Evolutionary conservation across 345 rosid species (phyloP), one percentile per base, ranked within the genome.

Genomic region (Diplotaxis tenuifolia): DNA sequence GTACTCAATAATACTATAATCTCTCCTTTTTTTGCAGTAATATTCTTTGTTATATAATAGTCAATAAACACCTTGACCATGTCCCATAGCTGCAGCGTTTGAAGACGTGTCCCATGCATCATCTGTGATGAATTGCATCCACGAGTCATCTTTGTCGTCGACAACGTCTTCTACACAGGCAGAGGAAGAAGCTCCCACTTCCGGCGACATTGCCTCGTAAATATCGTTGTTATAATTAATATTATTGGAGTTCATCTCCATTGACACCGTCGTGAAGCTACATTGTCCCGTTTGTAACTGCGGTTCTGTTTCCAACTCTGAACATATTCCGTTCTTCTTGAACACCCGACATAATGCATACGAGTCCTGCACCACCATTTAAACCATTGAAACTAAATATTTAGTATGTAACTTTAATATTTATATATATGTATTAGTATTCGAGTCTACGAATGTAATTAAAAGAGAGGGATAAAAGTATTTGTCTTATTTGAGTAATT

Each of bases 91-190:
- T 61, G 79, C 50, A 22, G 71, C 50, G 71, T 68, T 83, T 9
- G 94, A 83, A 9, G 92, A 87, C 11, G 85, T 83, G 18, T 72
- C 81, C 97, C 96, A 89, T 1, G 93, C 88, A 36, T 91, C 98
- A 60, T 91, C 98, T 0, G 97, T 87, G 82, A 93, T 93, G 80
- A 93, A 93, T 21, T 91, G 97, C 97, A 91, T 93, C 98, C 98
- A 93, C 3, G 97, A 93, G 54, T 93, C 97, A 45, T 93, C 98
- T 79, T 88, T 91, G 47, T 89, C 97, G 40, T 88, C 94, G 50
- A 85, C 93, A 10, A 85, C 90, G 40, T 84, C 94, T 14, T 85
- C 96, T 9, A 77, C 74, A 57, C 84, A 79, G 8, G 83, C 82
- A 1, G 91, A 78, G 14, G 88, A 84, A 28, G 88, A 84, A 28